Evolutionary conservation across 768 basidiomycete genomes (phyloP), one percentile per base, ranked within the genome.

Genomic region (Suillus subaureus): DNA sequence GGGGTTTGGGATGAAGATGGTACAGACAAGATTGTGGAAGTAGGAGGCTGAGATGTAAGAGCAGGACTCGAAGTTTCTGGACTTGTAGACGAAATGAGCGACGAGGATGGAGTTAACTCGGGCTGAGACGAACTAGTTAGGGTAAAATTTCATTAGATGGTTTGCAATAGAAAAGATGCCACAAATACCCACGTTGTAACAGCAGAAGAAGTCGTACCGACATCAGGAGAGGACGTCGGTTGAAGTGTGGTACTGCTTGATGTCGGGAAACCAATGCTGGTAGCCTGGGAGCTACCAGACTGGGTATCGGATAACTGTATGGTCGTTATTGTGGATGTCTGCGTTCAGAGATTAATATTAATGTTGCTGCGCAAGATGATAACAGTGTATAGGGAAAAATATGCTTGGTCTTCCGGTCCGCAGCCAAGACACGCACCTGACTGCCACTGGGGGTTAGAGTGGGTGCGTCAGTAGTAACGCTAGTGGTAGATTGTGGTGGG

Each of bases 121-220:
- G 39, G 39, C 11, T 40, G 57, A 26, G 57, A 40, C 26, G 57
- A 58, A 16, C 57, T 58, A 40, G 9, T 31, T 16, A 39, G 16
- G 35, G 35, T 35, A 35, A 55, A 33, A 21, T 35, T 55, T 55
- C 6, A 12, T 55, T 55, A 55, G 9, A 40, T 0, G 13, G 16
- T 15, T 12, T 5, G 61, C 5, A 28, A 47, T n/a, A n/a, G n/a
- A 9, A 35, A 13, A 3, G n/a, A 1, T 3, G 15, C 9, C 11
- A 6, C 13, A 26, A 66, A 61, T 33, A 12, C 60, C 35, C 54
- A 70, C 73, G 72, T 75, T 57, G 72, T 67, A 13, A 18, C 15
- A 15, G 62, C 26, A 42, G 69, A 52, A 28, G 68, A 43, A 7
- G 69, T 43, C 2, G 68, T 61, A 21, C 56, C 60, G 43, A 21